Base-by-base conservation (phyloP, 371 early-diverging fungal species). In the Mucor racemosus region DNA sequence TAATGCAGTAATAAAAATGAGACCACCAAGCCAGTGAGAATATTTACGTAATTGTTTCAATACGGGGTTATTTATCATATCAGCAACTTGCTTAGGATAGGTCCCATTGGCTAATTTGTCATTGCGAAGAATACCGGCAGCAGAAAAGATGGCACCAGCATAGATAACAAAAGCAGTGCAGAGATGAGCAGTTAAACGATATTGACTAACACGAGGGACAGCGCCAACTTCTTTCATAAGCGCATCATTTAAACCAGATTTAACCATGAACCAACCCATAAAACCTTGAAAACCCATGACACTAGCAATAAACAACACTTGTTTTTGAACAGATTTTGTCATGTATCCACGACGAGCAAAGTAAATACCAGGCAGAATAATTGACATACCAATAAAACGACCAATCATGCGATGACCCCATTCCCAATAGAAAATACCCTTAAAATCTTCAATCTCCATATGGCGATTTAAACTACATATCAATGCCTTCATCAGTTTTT, bases 191-290 rank as follows among this genome's bases (percentile, higher is more conserved):
- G 95, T 90, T 62, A 98, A 82, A 66, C 97, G 90, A 76, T 95
- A 97, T 76, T 95, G 97, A 65, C 92, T 92, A 36, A 98, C 98
- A 36, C 97, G 89, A 3, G 97, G 96, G 0, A 92, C 88, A 1
- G 92, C 93, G 46, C 92, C 90, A 34, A 90, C 88, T 14, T 86
- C 88, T 65, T 91, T 84, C 76, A 93, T 81, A 33, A 95, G 74
- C 62, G 94, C 91, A 54, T 92, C 81, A 31, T 89, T 88, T 14
- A 98, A 80, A 15, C 98, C 98, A 53, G 92, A 91, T 58, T 93
- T 90, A 33, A 98, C 98, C 98, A 98, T 98, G 78, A 92, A 96
- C 98, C 98, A 98, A 60, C 98, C 98, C 73, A 98, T 86, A 11
- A 90, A 86, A 44, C 98, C 98, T 87, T 97, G 97, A 71, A 89